Conservation (phyloP, 768 basidiomycete species). For the Amyloporia xantha region DNA sequence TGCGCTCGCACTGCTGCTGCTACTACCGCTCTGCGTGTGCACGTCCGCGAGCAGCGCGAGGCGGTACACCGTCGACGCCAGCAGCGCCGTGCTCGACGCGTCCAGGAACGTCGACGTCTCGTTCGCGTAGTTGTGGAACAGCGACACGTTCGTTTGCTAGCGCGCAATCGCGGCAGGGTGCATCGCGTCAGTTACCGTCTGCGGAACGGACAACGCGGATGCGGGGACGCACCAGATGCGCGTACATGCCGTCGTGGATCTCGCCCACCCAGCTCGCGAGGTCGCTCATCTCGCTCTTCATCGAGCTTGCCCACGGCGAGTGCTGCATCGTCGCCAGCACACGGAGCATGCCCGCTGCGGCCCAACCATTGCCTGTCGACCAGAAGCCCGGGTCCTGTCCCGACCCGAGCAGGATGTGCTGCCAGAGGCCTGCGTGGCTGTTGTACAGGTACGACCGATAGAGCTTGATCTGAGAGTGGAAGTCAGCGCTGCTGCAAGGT, state of each 20-base stretch:
- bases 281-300: conserved; percentile 49
- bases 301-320: conserved; percentile 44
- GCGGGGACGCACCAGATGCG: conserved; percentile 40
- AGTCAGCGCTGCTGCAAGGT: background rate
- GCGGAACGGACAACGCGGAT: background rate
- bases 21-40: conserved; percentile 27
- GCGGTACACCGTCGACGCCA: conserved; percentile 74
- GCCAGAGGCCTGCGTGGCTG: conserved; percentile 56
- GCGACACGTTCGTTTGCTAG: conserved; percentile 35
- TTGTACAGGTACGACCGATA: conserved; percentile 66
- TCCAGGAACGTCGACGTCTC: conserved; percentile 59
- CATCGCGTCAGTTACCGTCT: too few species aligned
- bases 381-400: conserved; percentile 65
- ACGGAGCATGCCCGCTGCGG: conserved; percentile 79
- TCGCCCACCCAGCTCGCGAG: conserved; percentile 61
- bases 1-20: conserved; percentile 1
- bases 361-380: conserved; percentile 90
- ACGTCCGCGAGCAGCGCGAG: conserved; percentile 48
- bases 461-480: conserved; percentile 37
- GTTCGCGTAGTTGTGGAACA: conserved; percentile 73
- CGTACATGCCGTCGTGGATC: conserved; percentile 70
- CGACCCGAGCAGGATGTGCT: conserved; percentile 61
- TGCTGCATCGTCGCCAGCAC: conserved; percentile 69
- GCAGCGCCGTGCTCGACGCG: conserved; percentile 62
- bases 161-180: conserved; percentile 8